A percentile compares a stretch with the other conserved stretches of the same genome.
These are phyloP conservation scores for Flaveria linearis DNA, from an alignment of 129 eudicot species.

Conservation along the genomic window DNA sequence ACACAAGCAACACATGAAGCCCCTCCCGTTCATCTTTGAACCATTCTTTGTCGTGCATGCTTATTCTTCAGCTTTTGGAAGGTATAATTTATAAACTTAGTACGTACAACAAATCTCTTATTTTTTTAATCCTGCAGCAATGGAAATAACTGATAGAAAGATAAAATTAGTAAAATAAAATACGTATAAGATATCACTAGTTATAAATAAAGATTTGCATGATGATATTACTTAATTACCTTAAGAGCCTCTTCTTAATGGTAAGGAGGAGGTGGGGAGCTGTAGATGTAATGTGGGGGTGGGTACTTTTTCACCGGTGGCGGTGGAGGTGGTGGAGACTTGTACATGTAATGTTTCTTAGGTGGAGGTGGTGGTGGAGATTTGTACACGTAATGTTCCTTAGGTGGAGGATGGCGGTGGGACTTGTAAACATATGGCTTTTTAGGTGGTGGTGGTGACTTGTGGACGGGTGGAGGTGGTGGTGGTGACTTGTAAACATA, in stretches of 20 bases:
- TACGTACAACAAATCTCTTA: neutral
- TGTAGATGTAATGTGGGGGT: slow-evolving; percentile 47
- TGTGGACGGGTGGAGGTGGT: neutral
- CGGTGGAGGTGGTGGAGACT: neutral
- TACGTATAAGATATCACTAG: neutral
- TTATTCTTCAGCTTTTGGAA: slow-evolving; percentile 8
- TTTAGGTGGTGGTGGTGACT: slow-evolving; percentile 5
- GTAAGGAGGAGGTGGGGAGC: slow-evolving; percentile 52
- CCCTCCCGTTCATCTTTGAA: slow-evolving; percentile 5
- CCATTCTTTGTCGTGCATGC: neutral
- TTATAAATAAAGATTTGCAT: neutral
- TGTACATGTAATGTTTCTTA: neutral
- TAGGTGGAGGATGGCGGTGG: neutral
- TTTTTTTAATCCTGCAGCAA: slow-evolving; percentile 15
- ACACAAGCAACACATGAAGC: no score
- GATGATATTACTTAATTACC: neutral
- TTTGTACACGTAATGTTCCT: neutral
- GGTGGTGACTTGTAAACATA: neutral
- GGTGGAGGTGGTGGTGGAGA: neutral
- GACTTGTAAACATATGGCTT: neutral
- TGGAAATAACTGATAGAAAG: neutral
- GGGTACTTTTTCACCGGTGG: slow-evolving; percentile 25
- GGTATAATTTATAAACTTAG: neutral
- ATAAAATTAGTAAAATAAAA: neutral
- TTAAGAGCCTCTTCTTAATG: neutral